Evolutionary conservation across 2,329 filamentous ascomycete genomes (phyloP).

Genomic region (Colletotrichum musae): DNA sequence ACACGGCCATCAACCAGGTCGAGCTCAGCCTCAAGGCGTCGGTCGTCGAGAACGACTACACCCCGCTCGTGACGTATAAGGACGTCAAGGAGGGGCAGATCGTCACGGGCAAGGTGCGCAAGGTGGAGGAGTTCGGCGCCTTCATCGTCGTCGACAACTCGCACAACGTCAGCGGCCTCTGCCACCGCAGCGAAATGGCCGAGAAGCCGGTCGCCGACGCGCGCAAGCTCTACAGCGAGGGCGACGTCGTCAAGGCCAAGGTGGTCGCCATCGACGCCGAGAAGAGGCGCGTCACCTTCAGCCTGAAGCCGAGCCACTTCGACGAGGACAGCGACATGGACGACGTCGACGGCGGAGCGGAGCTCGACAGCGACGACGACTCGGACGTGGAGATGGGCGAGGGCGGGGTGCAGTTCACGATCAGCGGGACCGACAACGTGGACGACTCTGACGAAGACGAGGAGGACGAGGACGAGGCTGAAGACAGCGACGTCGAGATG

Average conservation of each 20-base stretch:
- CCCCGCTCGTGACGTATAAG: constrained; percentile 78
- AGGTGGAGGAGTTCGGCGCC: constrained; percentile 94
- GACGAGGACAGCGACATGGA: constrained; percentile 70
- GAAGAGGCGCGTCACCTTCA: constrained; percentile 87
- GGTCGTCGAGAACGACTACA: constrained; percentile 83
- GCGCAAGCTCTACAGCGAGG: constrained; percentile 89
- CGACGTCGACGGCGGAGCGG: constrained; percentile 61
- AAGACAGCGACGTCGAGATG: constrained; percentile 61
- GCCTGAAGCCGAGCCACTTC: constrained; percentile 94
- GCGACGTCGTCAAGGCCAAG: constrained; percentile 93
- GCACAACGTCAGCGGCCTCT: constrained; percentile 90
- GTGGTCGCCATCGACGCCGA: constrained; percentile 83
- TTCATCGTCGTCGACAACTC: constrained; percentile 94
- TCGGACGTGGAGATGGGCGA: constrained; percentile 66
- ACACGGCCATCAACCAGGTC: constrained; percentile 77
- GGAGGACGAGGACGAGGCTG: constrained; percentile 56
- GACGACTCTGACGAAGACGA: constrained; percentile 50
- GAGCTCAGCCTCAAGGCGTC: constrained; percentile 92
- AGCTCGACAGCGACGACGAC: constrained; percentile 59
- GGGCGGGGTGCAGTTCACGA: constrained; percentile 57
- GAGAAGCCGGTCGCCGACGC: constrained; percentile 86
- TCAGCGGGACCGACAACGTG: constrained; percentile 59
- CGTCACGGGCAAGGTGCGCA: constrained; percentile 90
- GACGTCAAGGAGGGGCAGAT: constrained; percentile 85
- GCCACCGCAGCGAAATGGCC: constrained; percentile 93